These are phyloP conservation scores for Termitomyces sp. DNA, from an alignment of 768 basidiomycete species.

Conservation along the genomic window DNA sequence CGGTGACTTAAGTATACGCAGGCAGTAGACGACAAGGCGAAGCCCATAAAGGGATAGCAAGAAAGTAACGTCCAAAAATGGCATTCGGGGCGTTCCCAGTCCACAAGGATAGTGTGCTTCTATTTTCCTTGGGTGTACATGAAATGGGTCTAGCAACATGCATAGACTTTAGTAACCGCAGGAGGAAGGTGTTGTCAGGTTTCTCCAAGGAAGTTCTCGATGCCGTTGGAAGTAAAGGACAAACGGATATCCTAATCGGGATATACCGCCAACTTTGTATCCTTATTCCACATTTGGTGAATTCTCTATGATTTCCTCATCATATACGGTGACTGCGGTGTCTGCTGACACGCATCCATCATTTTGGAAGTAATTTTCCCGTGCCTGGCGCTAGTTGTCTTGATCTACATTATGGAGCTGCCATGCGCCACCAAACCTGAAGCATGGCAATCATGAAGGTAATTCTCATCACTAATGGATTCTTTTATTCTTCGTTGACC, in stretches of 20 bases:
- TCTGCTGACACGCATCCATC: neutral
- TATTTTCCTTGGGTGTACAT: neutral
- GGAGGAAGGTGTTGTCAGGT: neutral
- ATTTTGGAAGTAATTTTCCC: neutral
- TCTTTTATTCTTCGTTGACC: too few species aligned
- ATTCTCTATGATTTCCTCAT: neutral
- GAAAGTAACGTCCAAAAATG: slow-evolving; percentile 17
- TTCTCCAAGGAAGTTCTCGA: neutral
- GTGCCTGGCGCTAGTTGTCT: neutral
- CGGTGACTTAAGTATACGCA: slow-evolving; percentile 3
- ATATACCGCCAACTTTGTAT: neutral
- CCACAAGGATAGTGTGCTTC: neutral
- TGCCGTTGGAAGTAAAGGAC: neutral
- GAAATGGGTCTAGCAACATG: neutral
- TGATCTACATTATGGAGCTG: neutral
- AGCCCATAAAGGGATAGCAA: slow-evolving; percentile 13
- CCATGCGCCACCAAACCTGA: neutral
- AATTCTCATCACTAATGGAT: too few species aligned
- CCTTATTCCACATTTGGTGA: slow-evolving; percentile 9
- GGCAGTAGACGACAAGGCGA: slow-evolving; percentile 15
- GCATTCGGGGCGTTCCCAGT: neutral
- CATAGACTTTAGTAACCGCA: neutral
- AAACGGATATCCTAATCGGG: slow-evolving; percentile 10
- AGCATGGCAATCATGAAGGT: too few species aligned
- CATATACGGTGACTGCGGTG: neutral